Evolutionary conservation across 495 filamentous ascomycete genomes (phyloP), one percentile per base, ranked within the genome.

Genomic region (Letharia lupina): DNA sequence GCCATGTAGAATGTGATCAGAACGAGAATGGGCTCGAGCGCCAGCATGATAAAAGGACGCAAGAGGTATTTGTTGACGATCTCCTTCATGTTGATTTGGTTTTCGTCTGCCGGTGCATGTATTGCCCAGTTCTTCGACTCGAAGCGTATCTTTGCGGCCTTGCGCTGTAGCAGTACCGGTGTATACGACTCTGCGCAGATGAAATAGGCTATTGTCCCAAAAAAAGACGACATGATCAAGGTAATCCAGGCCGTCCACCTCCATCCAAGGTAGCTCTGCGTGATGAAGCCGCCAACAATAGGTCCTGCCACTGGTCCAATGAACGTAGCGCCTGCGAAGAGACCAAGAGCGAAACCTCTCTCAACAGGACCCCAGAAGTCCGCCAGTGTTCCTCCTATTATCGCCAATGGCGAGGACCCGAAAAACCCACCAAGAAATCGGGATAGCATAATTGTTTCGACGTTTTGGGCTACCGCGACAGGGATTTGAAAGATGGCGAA

Each of bases 361-460:
- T 87, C 78, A 11, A 83, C 74, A 13, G 84, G 80, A 61, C 70
- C 76, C 80, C 82, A 89, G 61, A 89, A 79, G 69, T 90, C 87
- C 15, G 80, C 82, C 28, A 85, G 77, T 15, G 77, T 78, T n/a
- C 86, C 87, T 50, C 81, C 84, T 16, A 84, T 81, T n/a, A 89
- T 77, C 8, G 82, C 80, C n/a, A 88, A 68, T 2, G 85, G 81
- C 0, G 84, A 77, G n/a, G 77, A 77, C 2, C 81, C 84, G 68
- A 86, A 84, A 3, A 79, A 44, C 35, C 85, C 86, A 0, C 74
- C 73, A 13, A 88, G 67, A 67, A 89, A 84, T 8, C 85, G 80
- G 70, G 76, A 78, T 45, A 87, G 64, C 40, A 89, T 71, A 60
- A 88, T 80, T 18, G 77, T 77, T 50, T 75, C 63, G 0, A 84